A percentile compares a stretch with the other conserved stretches of the same genome.
Evolutionary conservation across 1,284 basidiomycete species (phyloP).

Genomic region (Ganoderma lingzhi): DNA sequence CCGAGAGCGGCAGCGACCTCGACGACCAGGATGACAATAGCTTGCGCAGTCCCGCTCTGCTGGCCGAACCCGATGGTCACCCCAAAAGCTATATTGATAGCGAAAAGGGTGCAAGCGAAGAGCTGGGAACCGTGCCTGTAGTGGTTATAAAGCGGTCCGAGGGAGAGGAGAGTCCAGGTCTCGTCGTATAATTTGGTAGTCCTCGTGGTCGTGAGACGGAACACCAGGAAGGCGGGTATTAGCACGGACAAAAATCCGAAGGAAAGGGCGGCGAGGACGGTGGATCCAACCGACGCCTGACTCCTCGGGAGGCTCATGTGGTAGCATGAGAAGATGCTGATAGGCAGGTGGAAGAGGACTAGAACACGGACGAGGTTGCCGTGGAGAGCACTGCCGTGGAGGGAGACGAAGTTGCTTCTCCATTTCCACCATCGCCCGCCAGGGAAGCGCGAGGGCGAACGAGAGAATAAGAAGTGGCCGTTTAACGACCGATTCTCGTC

Average conservation of each 20-base stretch:
- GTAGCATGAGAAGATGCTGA: slow-evolving; percentile 92
- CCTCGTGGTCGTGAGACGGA: slow-evolving; percentile 80
- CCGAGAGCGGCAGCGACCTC: slow-evolving; percentile 86
- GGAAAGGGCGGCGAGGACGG: slow-evolving; percentile 77
- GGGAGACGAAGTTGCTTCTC: slow-evolving; percentile 71
- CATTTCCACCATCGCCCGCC: slow-evolving; percentile 60
- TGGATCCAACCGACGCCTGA: slow-evolving; percentile 61
- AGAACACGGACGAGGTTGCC: slow-evolving; percentile 93
- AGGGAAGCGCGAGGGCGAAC: slow-evolving; percentile 41
- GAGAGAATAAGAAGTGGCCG: slow-evolving; percentile 49
- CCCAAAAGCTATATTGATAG: slow-evolving; percentile 83
- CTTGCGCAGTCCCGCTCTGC: slow-evolving; percentile 89
- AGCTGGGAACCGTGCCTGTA: slow-evolving; percentile 93
- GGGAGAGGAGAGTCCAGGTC: slow-evolving; percentile 87
- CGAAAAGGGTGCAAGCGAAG: slow-evolving; percentile 85
- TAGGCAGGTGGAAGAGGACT: slow-evolving; percentile 91
- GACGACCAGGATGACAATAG: slow-evolving; percentile 87
- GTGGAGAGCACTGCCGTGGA: slow-evolving; percentile 80
- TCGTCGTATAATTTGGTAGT: slow-evolving; percentile 95
- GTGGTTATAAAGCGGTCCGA: slow-evolving; percentile 96
- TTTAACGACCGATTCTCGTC: slow-evolving; percentile 69
- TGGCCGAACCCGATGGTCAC: slow-evolving; percentile 91
- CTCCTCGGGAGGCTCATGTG: slow-evolving; percentile 73
- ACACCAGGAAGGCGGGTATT: slow-evolving; percentile 78
- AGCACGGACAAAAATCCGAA: slow-evolving; percentile 84